Evolutionary conservation across 2,329 filamentous ascomycete species (phyloP).

Genomic region (Tolypocladium endophyticum): DNA sequence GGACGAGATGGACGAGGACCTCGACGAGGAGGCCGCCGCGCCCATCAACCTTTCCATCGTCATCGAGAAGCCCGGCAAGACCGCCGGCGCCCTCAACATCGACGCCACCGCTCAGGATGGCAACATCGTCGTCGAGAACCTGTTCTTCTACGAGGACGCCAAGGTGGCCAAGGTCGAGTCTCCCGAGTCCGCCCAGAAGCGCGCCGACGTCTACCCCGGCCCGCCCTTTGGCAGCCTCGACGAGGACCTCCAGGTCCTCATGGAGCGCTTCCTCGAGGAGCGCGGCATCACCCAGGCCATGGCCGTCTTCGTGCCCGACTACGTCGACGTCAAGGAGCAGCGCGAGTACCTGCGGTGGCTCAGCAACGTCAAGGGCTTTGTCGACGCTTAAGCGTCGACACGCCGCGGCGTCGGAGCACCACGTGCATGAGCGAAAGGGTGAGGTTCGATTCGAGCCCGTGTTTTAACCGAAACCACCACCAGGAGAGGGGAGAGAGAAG

Average conservation of each 20-base stretch:
- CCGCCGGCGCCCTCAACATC: constrained; percentile 65
- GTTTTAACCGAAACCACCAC: neutral
- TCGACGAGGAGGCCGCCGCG: constrained; percentile 50
- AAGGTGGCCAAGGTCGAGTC: constrained; percentile 66
- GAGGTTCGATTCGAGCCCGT: neutral
- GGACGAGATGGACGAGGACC: constrained; percentile 36
- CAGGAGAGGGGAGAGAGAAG: neutral
- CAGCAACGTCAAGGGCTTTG: constrained; percentile 73
- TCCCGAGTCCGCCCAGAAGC: constrained; percentile 66
- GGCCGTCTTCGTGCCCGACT: constrained; percentile 86
- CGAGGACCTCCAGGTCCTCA: constrained; percentile 83
- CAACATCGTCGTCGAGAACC: constrained; percentile 76
- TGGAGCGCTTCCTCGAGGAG: constrained; percentile 93
- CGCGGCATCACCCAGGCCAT: constrained; percentile 79
- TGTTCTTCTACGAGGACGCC: constrained; percentile 75
- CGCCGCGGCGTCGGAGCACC: neutral
- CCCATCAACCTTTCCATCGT: constrained; percentile 78
- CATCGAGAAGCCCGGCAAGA: constrained; percentile 72
- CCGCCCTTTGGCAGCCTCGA: constrained; percentile 91
- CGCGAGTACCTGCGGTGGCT: constrained; percentile 91
- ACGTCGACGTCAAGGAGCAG: constrained; percentile 98
- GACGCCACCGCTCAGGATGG: constrained; percentile 82
- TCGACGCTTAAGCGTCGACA: constrained; percentile 48
- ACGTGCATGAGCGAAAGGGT: neutral
- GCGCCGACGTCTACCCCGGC: constrained; percentile 74